phyloP scores from a whole-genome alignment of 2,329 filamentous ascomycete genomes.

The Aspergillus sp. region DNA sequence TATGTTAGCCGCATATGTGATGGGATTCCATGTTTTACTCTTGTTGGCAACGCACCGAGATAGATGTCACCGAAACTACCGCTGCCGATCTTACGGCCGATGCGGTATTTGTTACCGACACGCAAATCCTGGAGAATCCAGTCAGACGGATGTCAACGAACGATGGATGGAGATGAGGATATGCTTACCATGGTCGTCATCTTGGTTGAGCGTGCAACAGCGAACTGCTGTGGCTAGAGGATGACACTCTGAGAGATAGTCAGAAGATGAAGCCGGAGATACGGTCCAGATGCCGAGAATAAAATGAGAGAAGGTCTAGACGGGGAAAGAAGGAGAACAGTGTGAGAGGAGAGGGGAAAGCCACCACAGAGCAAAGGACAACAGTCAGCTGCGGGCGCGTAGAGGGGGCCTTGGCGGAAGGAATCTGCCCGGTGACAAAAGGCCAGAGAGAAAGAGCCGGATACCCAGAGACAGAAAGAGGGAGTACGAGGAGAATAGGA shows the following conservation, averaged over 20 bases:
- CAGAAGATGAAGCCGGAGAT: background rate
- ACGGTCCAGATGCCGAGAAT: background rate
- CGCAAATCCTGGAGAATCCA: slow-evolving; percentile 76
- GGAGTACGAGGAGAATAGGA: slow-evolving; percentile 4
- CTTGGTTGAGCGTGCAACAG: slow-evolving; percentile 26
- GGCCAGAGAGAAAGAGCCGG: too few relatives aligned
- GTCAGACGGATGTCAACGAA: slow-evolving; percentile 14
- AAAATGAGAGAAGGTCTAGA: background rate
- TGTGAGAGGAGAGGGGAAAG: slow-evolving; percentile 1
- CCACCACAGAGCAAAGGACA: slow-evolving; percentile 4
- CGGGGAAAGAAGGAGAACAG: background rate
- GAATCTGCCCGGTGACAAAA: slow-evolving; percentile 8
- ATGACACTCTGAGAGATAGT: slow-evolving; percentile 7
- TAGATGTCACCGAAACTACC: slow-evolving; percentile 99
- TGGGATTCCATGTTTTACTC: background rate
- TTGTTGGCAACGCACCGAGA: slow-evolving; percentile 56
- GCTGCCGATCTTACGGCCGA: slow-evolving; percentile 97
- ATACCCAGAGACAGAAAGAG: slow-evolving; percentile 2
- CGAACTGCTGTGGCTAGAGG: slow-evolving; percentile 23
- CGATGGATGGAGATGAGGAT: background rate
- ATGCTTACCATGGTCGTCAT: slow-evolving; percentile 40
- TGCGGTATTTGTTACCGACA: slow-evolving; percentile 99
- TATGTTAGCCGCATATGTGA: slow-evolving; percentile 10
- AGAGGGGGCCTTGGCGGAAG: slow-evolving; percentile 11
- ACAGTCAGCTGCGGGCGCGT: slow-evolving; percentile 16